phyloP scores from a whole-genome alignment of 768 basidiomycete species.

The Lactarius psammicola region DNA sequence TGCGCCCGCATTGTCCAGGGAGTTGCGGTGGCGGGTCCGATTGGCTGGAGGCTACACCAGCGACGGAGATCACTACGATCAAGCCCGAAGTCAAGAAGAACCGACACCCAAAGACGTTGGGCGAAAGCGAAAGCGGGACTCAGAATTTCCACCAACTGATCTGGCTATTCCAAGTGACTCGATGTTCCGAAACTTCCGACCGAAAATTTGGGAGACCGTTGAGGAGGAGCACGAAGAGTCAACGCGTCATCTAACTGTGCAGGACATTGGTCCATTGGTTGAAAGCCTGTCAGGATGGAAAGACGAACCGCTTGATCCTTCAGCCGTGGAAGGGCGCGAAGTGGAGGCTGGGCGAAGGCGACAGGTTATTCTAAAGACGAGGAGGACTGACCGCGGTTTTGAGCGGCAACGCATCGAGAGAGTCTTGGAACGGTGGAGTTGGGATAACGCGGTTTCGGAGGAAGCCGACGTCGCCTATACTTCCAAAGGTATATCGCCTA shows the following conservation, averaged over 20 bases:
- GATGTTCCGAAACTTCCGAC: conserved; percentile 52
- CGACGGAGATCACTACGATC: conserved; percentile 58
- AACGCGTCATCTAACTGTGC: conserved; percentile 41
- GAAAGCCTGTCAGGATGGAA: conserved; percentile 35
- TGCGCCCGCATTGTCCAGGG: conserved; percentile 73
- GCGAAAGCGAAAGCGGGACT: conserved; percentile 34
- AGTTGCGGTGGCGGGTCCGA: conserved; percentile 80
- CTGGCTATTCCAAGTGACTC: conserved; percentile 23
- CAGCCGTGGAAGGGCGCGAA: conserved; percentile 30
- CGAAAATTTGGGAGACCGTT: conserved; percentile 61
- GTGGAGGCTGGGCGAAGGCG: conserved; percentile 46
- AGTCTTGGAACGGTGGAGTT: conserved; percentile 64
- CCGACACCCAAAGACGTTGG: conserved; percentile 30
- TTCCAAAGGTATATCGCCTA: neutral
- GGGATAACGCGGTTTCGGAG: conserved; percentile 35
- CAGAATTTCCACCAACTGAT: conserved; percentile 26
- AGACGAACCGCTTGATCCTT: conserved; percentile 27
- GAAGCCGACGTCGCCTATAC: neutral
- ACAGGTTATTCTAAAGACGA: conserved; percentile 56
- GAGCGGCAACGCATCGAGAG: conserved; percentile 75
- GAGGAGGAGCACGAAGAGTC: conserved; percentile 44
- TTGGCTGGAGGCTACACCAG: conserved; percentile 59
- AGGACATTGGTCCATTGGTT: conserved; percentile 44
- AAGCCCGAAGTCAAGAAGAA: conserved; percentile 37
- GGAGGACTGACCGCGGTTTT: conserved; percentile 53